phyloP scores from a whole-genome alignment of 805 yeast species.

The Saccharomycopsis fermentans region DNA sequence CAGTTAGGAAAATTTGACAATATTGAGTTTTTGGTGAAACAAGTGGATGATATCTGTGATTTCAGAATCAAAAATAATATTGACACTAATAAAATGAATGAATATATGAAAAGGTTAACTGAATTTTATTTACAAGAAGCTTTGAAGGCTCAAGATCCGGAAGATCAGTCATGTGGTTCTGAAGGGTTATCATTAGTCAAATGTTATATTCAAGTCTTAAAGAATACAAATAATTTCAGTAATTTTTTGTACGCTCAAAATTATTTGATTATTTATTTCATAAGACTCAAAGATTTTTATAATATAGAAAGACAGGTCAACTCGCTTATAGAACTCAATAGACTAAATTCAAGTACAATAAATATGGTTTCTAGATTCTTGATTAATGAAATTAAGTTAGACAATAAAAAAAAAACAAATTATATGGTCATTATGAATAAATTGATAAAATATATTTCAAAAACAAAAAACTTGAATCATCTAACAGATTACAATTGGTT shows the following conservation, averaged over 20 bases:
- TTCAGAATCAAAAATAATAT: not conserved
- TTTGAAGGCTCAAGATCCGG: not conserved
- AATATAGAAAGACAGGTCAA: not conserved
- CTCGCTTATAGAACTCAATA: not conserved
- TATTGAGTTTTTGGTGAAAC: not conserved
- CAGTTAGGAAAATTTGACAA: not conserved
- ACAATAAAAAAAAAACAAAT: not conserved
- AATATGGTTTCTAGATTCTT: not conserved
- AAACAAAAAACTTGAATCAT: not conserved
- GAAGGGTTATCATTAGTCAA: not conserved
- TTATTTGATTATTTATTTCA: not conserved
- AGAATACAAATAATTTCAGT: not conserved
- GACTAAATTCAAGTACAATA: not conserved
- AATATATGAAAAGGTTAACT: not conserved
- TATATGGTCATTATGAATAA: not conserved
- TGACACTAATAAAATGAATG: not conserved
- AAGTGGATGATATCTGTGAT: not conserved
- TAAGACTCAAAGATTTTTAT: not conserved
- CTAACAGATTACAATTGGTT: not conserved
- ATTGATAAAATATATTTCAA: not conserved
- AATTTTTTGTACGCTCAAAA: constrained; percentile 1
- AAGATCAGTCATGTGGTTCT: not conserved
- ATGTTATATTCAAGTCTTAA: not conserved
- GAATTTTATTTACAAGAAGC: not conserved
- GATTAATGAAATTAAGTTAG: not conserved